Evolutionary conservation across 202 grass and related monocot genomes (phyloP), one percentile per base, ranked within the genome.

Genomic region (Cymbopogon flexuosus): DNA sequence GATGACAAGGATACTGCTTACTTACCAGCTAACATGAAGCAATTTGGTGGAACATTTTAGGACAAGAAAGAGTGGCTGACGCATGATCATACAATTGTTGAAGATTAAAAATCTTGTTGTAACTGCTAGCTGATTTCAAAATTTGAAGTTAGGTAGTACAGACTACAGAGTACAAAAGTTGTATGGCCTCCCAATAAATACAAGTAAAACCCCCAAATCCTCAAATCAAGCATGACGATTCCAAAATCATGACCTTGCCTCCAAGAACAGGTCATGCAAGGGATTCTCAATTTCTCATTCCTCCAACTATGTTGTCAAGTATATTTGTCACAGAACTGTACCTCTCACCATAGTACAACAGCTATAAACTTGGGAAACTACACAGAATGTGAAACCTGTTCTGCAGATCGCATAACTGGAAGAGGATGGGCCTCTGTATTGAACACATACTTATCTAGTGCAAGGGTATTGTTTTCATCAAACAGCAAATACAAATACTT

Each of bases 401-500:
- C 47, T 13, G 27, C 58, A 74, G 79, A 81, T 64, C 66, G 71
- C 60, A 93, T 89, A 71, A 94, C 71, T 40, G 95, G 95, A 76
- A 98, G 85, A 63, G 92, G 92, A 85, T 98, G 95, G 63, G 95
- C 95, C 66, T 98, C 95, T 77, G 92, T 98, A 80, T 98, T 98
- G 74, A 98, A 98, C 46, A 94, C 90, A 88, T 87, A 98, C 61
- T 89, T 86, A 78, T 87, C 90, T 37, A 94, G 84, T 47, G 95
- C 92, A 75, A 98, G 84, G 84, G 87, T 78, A 77, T 89, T 88
- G 78, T 80, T 93, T 68, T 98, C 88, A 58, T 85, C 92, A 86
- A 98, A 98, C 72, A 98, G 88, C 65, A 98, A 86, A 93, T 98
- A 98, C 65, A 98, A 84, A 65, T 98, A 98, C 66, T 98, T 98